phyloP scores from a whole-genome alignment of 345 rosid genomes.

The Camelina neglecta region DNA sequence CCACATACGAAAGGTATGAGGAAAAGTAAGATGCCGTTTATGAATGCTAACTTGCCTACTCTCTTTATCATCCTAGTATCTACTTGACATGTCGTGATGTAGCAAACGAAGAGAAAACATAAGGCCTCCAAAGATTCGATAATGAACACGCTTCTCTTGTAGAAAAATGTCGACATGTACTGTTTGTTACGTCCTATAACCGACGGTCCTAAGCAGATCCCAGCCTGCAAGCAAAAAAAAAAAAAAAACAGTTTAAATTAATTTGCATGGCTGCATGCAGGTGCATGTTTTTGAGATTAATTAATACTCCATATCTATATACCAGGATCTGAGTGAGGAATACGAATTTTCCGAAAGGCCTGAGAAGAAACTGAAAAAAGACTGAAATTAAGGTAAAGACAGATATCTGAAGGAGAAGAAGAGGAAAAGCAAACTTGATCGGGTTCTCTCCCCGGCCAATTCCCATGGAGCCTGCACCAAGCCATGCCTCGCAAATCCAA shows the following conservation, averaged over 20 bases:
- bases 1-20: conserved; percentile 39
- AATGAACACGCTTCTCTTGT: conserved; percentile 37
- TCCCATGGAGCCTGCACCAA: conserved; percentile 23
- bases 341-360: conserved; percentile 42
- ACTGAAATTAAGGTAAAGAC: conserved; percentile 33
- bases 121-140: conserved; percentile 41
- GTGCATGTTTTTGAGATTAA: background rate
- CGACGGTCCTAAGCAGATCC: conserved; percentile 50
- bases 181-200: conserved; percentile 40
- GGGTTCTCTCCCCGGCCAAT: conserved; percentile 21
- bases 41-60: conserved; percentile 47
- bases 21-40: conserved; percentile 46
- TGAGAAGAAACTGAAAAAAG: conserved; percentile 42
- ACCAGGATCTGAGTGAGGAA: conserved; percentile 52
- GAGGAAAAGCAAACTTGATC: conserved; percentile 25
- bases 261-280: no score
- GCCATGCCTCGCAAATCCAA: conserved; percentile 31
- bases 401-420: conserved; percentile 44
- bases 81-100: conserved; percentile 46
- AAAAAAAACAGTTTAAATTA: no score
- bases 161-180: conserved; percentile 30
- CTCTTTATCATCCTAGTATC: conserved; percentile 46
- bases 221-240: conserved; percentile 42
- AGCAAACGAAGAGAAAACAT: conserved; percentile 46
- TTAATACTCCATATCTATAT: background rate